phyloP scores from a whole-genome alignment of 208 protist species.

The Trypanosoma boissoni region DNA sequence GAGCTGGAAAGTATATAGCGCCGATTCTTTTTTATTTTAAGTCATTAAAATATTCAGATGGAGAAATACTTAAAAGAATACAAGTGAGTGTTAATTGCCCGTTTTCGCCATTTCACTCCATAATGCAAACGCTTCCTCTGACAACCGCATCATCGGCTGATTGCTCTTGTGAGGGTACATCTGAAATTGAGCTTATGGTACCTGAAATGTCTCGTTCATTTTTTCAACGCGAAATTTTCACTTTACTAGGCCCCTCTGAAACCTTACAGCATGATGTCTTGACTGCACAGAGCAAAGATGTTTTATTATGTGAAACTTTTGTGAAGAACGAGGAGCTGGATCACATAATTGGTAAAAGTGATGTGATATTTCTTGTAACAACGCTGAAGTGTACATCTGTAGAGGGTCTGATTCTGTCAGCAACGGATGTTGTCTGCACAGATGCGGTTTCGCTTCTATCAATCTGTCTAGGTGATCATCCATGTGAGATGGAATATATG shows the following conservation, averaged over 20 bases:
- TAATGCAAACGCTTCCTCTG: constrained; percentile 15
- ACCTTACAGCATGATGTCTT: constrained; percentile 5
- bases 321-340: constrained; percentile 24
- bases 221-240: constrained; percentile 9
- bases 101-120: constrained; percentile 12
- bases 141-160: background rate
- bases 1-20: constrained; percentile 22
- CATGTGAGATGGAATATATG: constrained; percentile 46
- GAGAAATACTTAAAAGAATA: constrained; percentile 18
- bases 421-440: constrained; percentile 39
- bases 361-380: constrained; percentile 39
- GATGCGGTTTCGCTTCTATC: constrained; percentile 35
- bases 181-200: constrained; percentile 3
- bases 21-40: constrained; percentile 22
- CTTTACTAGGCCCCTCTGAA: constrained; percentile 4
- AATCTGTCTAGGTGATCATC: constrained; percentile 28
- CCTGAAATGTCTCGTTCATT: constrained; percentile 16
- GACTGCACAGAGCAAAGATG: constrained; percentile 30
- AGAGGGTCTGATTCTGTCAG: constrained; percentile 39
- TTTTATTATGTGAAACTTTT: constrained; percentile 37
- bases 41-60: constrained; percentile 13
- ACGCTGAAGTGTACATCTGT: constrained; percentile 41
- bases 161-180: background rate
- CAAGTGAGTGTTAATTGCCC: constrained; percentile 21
- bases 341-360: constrained; percentile 27